A percentile compares a stretch with the other conserved stretches of the same genome.
Evolutionary conservation across 345 rosid species (phyloP).

Genomic region (Pseudoturritis turrita): DNA sequence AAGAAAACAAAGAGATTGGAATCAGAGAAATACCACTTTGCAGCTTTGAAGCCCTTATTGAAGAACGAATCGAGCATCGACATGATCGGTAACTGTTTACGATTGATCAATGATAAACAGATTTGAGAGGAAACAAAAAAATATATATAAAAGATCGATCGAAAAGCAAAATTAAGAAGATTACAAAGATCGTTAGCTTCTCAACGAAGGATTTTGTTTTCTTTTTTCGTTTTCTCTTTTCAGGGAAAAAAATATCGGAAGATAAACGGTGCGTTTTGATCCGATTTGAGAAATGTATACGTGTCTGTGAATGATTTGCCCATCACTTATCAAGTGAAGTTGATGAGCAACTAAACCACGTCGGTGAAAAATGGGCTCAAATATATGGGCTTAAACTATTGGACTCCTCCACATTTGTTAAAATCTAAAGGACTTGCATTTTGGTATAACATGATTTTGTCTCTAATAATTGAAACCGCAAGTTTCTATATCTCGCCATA

Average conservation of each 20-base stretch:
- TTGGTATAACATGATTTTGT: no score
- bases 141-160: constrained; percentile 18
- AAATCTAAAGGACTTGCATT: no score
- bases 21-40: constrained; percentile 55
- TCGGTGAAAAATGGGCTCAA: constrained; percentile 3
- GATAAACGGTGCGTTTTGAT: not conserved
- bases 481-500: no score
- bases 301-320: not conserved
- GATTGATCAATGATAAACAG: not conserved
- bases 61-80: constrained; percentile 90
- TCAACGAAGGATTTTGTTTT: constrained; percentile 15
- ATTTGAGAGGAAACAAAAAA: no score
- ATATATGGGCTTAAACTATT: not conserved
- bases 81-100: constrained; percentile 33
- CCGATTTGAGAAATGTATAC: not conserved
- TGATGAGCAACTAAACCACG: constrained; percentile 23
- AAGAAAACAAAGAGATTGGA: not conserved
- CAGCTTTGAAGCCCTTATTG: constrained; percentile 85
- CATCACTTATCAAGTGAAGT: not conserved
- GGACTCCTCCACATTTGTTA: not conserved
- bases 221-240: not conserved
- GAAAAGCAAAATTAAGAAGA: not conserved
- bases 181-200: constrained; percentile 23
- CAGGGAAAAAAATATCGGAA: not conserved
- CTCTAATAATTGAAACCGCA: no score